phyloP scores from a whole-genome alignment of 2,329 filamentous ascomycete genomes.

The Colletotrichum costaricense region DNA sequence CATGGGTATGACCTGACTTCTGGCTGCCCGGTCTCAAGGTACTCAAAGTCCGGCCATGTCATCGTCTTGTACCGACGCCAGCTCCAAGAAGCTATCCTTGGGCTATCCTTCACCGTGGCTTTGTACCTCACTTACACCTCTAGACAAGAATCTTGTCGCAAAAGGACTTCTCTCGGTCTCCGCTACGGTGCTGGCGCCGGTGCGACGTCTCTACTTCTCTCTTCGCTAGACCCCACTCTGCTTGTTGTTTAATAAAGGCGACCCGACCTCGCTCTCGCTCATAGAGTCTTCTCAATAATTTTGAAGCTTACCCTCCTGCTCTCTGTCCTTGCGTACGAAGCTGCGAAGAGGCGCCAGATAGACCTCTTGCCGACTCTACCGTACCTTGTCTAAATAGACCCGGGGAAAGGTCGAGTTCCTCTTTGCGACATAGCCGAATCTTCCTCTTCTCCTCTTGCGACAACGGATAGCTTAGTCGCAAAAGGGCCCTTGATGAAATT shows the following conservation, averaged over 20 bases:
- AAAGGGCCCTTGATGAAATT: not conserved
- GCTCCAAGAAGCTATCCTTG: not conserved
- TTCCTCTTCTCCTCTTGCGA: not conserved
- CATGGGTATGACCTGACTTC: not conserved
- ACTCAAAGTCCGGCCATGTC: not conserved
- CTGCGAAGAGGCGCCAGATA: not conserved
- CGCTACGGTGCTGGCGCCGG: not conserved
- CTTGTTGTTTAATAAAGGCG: slow-evolving; percentile 16
- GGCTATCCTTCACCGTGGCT: not conserved
- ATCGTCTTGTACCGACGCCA: not conserved
- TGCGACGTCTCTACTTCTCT: not conserved
- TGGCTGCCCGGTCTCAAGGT: not conserved
- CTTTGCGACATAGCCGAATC: not conserved
- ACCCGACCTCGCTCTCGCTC: not conserved
- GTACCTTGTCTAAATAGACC: not conserved
- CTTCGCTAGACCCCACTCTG: not conserved
- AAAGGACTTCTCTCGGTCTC: slow-evolving; percentile 24
- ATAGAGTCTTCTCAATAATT: not conserved
- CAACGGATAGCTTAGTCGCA: not conserved
- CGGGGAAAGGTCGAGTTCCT: not conserved
- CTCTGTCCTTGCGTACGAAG: not conserved
- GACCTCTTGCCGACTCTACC: not conserved
- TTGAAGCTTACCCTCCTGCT: not conserved
- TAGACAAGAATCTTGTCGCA: slow-evolving; percentile 13
- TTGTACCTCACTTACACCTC: slow-evolving; percentile 2